Evolutionary conservation across 352 stramenopile genomes (phyloP).

Genomic region (Phytopythium boreale): DNA sequence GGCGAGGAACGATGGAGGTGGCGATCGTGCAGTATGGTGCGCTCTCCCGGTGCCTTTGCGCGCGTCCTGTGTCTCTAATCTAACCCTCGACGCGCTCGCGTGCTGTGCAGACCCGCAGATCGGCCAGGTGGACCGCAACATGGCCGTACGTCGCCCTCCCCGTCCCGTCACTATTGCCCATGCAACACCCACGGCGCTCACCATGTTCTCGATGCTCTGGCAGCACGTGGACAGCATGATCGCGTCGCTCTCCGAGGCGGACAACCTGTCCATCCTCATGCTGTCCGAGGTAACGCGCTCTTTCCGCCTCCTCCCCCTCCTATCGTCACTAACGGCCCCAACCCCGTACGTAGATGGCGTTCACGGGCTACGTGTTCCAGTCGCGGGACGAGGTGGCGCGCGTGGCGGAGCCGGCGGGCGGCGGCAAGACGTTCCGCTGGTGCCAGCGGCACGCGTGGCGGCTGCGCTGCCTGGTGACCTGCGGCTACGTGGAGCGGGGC

Average conservation of each 20-base stretch:
- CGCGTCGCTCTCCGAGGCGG: conserved; percentile 30
- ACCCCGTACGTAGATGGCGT: conserved; percentile 74
- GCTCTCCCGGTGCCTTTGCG: conserved; percentile 3
- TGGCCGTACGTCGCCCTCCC: conserved; percentile 32
- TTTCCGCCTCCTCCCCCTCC: background rate
- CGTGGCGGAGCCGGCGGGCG: conserved; percentile 55
- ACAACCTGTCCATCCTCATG: conserved; percentile 71
- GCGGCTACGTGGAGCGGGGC: conserved; percentile 61
- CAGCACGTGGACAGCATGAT: conserved; percentile 71
- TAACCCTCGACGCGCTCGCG: background rate
- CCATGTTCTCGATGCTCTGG: background rate
- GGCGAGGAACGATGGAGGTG: conserved; percentile 38
- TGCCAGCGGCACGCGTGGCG: conserved; percentile 59
- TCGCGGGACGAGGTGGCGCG: conserved; percentile 46
- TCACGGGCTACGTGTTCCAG: conserved; percentile 81
- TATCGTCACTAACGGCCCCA: background rate
- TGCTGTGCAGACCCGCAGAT: conserved; percentile 57
- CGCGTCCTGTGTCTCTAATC: no score
- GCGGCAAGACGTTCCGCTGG: conserved; percentile 64
- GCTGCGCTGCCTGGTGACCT: conserved; percentile 63
- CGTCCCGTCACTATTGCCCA: no score
- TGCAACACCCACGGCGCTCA: background rate
- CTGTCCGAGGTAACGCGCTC: conserved; percentile 52
- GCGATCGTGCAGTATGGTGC: conserved; percentile 82
- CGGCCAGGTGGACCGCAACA: conserved; percentile 62